These are phyloP conservation scores for Fusarium sp. DNA, from an alignment of 2,329 filamentous ascomycete genomes.

Conservation along the genomic window DNA sequence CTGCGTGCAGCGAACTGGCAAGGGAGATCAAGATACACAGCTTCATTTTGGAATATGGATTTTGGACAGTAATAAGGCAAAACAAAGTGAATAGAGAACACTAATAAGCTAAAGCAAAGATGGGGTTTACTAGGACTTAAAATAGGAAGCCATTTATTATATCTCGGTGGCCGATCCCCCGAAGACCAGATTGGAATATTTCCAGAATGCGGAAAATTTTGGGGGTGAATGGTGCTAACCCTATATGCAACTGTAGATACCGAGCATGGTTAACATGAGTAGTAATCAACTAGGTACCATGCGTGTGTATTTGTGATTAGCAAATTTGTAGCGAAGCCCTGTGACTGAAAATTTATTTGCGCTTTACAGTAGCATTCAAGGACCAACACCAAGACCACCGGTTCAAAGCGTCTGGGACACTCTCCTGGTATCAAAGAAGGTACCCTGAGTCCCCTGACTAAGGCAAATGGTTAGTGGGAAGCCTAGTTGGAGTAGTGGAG, in stretches of 20 bases:
- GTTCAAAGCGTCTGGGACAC: accelerated
- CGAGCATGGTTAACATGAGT: too few species aligned
- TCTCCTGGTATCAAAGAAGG: accelerated
- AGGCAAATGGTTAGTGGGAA: background rate
- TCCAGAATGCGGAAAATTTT: background rate
- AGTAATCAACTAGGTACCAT: too few species aligned
- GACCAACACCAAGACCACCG: accelerated
- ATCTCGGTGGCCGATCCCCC: background rate
- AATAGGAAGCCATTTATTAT: background rate
- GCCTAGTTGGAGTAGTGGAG: background rate
- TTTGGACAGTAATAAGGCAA: too few species aligned
- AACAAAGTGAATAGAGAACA: too few species aligned
- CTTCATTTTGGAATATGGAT: background rate
- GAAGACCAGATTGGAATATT: background rate
- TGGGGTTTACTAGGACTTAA: accelerated
- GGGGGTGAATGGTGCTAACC: background rate
- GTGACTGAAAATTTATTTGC: too few species aligned
- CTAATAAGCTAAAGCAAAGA: accelerated
- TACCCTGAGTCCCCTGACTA: background rate
- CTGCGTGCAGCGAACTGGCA: accelerated
- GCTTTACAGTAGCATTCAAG: too few species aligned
- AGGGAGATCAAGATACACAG: background rate
- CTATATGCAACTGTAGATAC: too few species aligned
- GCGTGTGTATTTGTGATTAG: too few species aligned
- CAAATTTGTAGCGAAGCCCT: too few species aligned